Conservation (phyloP, 768 basidiomycete genomes). For the Agrocybe praecox region DNA sequence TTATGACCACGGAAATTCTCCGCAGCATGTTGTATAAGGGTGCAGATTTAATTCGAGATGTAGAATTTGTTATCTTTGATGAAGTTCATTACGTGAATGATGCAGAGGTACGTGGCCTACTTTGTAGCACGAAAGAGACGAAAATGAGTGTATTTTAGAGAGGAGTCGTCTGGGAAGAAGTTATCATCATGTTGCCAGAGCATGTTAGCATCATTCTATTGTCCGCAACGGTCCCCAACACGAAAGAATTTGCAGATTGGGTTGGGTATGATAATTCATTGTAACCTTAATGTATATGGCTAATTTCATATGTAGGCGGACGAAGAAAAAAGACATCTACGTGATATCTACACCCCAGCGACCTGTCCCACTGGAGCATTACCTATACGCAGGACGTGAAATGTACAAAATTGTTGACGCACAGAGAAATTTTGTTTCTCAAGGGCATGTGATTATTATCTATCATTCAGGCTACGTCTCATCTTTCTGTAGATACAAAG, state of each 20-base stretch:
- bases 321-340: conserved; percentile 99
- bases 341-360: conserved; percentile 96
- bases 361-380: conserved; percentile 97
- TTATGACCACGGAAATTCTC: conserved; percentile 98
- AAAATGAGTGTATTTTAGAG: conserved; percentile 50
- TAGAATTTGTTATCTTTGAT: conserved; percentile 99
- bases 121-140: conserved; percentile 1
- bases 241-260: conserved; percentile 98
- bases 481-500: conserved; percentile 67
- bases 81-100: conserved; percentile 99
- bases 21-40: conserved; percentile 99
- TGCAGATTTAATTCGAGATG: conserved; percentile 96
- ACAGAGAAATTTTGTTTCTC: conserved; percentile 66
- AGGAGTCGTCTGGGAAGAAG: conserved; percentile 99
- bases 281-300: conserved; percentile 1
- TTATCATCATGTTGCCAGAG: conserved; percentile 99
- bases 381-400: conserved; percentile 92
- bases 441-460: conserved; percentile 60
- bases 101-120: conserved; percentile 69
- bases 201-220: conserved; percentile 97
- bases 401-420: conserved; percentile 92
- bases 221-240: conserved; percentile 97
- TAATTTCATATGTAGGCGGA: conserved; percentile 59
- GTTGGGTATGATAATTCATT: conserved; percentile 72
- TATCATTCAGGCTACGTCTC: neutral